These are phyloP conservation scores for Cucumis cinereus DNA, from an alignment of 306 rosid genomes.

Conservation along the genomic window DNA sequence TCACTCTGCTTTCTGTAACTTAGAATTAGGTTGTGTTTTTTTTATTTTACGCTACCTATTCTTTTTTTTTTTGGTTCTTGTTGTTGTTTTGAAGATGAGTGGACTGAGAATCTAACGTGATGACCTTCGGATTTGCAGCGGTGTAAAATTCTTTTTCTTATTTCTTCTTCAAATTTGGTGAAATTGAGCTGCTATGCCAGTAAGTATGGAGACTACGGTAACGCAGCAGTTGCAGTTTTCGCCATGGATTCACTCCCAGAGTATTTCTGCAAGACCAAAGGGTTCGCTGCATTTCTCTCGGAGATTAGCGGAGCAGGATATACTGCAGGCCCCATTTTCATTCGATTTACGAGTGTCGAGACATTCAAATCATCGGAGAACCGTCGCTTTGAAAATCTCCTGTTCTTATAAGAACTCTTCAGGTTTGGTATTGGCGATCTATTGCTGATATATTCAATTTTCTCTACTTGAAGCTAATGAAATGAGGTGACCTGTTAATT, in stretches of 20 bases:
- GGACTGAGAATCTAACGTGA: constrained; percentile 4
- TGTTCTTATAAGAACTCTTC: constrained; percentile 50
- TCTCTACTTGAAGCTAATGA: neutral
- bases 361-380: constrained; percentile 22
- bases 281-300: constrained; percentile 21
- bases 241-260: constrained; percentile 29
- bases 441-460: neutral
- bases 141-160: no score
- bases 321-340: constrained; percentile 22
- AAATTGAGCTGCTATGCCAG: neutral
- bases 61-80: neutral
- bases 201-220: constrained; percentile 47
- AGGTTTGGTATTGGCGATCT: constrained; percentile 26
- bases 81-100: neutral
- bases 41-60: neutral
- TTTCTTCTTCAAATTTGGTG: neutral
- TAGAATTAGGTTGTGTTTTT: neutral
- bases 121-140: neutral
- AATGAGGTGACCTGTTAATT: neutral
- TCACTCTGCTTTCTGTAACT: neutral
- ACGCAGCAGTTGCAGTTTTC: constrained; percentile 29
- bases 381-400: constrained; percentile 30
- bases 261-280: constrained; percentile 14
- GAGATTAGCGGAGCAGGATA: constrained; percentile 21
- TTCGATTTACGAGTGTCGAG: constrained; percentile 15